A percentile compares a stretch with the other conserved stretches of the same genome.
phyloP scores from a whole-genome alignment of 2,329 filamentous ascomycete genomes.

The Cercospora sojina region DNA sequence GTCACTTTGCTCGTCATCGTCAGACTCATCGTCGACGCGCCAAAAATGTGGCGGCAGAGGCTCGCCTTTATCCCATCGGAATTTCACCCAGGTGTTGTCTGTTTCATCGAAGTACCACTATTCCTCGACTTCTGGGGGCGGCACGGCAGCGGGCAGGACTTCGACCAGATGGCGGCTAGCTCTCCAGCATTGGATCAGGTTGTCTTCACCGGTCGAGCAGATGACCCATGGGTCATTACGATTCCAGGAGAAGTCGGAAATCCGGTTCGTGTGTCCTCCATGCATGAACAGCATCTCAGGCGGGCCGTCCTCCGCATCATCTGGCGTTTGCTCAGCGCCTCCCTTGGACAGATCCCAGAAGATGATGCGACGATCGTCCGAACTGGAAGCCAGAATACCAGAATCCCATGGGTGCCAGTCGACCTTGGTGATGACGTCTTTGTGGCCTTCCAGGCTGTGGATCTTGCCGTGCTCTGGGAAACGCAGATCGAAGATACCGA shows the following conservation, averaged over 20 bases:
- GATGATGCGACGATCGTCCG: constrained; percentile 88
- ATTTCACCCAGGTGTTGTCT: neutral
- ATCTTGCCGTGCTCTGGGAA: constrained; percentile 69
- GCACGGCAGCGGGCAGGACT: constrained; percentile 35
- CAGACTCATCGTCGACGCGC: neutral
- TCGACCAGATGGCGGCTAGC: constrained; percentile 40
- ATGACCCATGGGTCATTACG: constrained; percentile 95
- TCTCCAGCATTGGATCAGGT: constrained; percentile 81
- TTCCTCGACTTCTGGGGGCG: constrained; percentile 34
- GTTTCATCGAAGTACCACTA: constrained; percentile 5
- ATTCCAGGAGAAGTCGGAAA: constrained; percentile 98
- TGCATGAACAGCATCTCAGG: constrained; percentile 99
- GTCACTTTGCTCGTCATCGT: neutral
- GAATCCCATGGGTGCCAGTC: constrained; percentile 93
- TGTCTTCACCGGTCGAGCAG: constrained; percentile 93
- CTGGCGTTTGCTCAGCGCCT: constrained; percentile 90
- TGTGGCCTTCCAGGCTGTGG: constrained; percentile 85
- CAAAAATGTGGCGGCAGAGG: neutral
- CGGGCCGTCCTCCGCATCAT: constrained; percentile 91
- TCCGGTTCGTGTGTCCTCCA: constrained; percentile 93
- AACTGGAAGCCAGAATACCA: constrained; percentile 82
- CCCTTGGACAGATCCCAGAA: constrained; percentile 95
- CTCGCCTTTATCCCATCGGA: neutral
- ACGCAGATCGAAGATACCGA: constrained; percentile 91
- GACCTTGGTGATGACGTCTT: constrained; percentile 84